Evolutionary conservation across 495 filamentous ascomycete genomes (phyloP), one percentile per base, ranked within the genome.

Genomic region (Astrothelium macrocarpum): DNA sequence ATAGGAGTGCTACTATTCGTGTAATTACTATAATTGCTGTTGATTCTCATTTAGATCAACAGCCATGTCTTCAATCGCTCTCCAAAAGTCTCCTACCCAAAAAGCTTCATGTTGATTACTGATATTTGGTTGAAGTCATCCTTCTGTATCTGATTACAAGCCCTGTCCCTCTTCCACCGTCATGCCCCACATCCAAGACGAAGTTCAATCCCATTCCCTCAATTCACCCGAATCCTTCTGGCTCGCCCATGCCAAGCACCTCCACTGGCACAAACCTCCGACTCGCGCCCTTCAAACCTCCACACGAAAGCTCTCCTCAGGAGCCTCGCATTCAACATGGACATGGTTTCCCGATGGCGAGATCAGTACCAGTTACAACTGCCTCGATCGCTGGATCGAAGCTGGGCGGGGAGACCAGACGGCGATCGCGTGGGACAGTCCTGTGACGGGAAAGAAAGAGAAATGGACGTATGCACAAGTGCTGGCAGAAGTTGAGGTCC

Each of bases 331-430:
- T 67, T 73, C 77, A 29, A 76, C 87, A 69, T 96, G 90, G 89
- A 82, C 82, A 32, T 97, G 91, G 92, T 97, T 96, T 67, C 85
- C 90, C 0, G 89, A 84, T 62, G 92, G 92, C 56, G 85, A 92
- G 76, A 88, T 97, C 70, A 95, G 89, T 29, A 96, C 91, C 0
- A 86, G 85, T 60, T 96, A 88, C 75, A 97, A 97, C 71, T 94
- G 91, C 68, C 77, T 97, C 32, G 92, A 96, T 72, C 81, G 92
- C 23, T 93, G 96, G 74, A 90, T 97, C 18, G 76, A 84, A 23
- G 81, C 80, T 9, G 90, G 91, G 20, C 77, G 84, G 64, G 93
- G 91, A 11, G 82, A 86, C 18, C 75, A 78, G 39, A 81, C 82
- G 0, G 92, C 93, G 12, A 88, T 97, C 61, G 82, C 90, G 61